A percentile compares a stretch with the other conserved stretches of the same genome.
These are phyloP conservation scores for Cyanodermella asteris DNA, from an alignment of 2,329 filamentous ascomycete genomes.

Conservation along the genomic window DNA sequence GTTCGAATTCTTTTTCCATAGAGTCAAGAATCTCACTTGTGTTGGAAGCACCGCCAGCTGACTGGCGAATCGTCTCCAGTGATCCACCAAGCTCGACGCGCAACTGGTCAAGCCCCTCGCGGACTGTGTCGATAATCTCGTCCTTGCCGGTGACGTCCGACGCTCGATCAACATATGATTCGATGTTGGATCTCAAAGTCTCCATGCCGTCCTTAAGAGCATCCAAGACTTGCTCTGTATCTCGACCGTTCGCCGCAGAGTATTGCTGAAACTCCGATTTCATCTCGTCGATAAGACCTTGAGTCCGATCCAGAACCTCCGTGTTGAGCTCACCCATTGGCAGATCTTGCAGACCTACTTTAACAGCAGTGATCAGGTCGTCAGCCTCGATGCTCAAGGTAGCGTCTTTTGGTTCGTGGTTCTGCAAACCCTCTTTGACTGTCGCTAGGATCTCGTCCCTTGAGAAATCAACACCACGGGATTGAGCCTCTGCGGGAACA, in stretches of 20 bases:
- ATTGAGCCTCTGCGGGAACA: constrained; percentile 23
- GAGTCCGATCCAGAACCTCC: constrained; percentile 36
- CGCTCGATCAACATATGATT: constrained; percentile 55
- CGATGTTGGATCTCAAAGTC: constrained; percentile 56
- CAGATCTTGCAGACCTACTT: constrained; percentile 31
- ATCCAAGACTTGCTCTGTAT: constrained; percentile 74
- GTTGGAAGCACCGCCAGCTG: constrained; percentile 22
- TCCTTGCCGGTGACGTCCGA: constrained; percentile 49
- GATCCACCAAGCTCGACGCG: constrained; percentile 34
- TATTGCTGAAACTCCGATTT: constrained; percentile 53
- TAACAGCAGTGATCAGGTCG: constrained; percentile 36
- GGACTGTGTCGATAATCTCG: constrained; percentile 51
- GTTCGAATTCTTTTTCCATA: constrained; percentile 63
- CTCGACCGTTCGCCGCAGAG: constrained; percentile 52
- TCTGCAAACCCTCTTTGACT: constrained; percentile 35
- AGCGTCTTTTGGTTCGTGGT: constrained; percentile 22
- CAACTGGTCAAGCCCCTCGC: constrained; percentile 38
- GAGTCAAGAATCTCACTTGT: constrained; percentile 49
- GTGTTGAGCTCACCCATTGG: constrained; percentile 32
- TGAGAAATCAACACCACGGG: constrained; percentile 23
- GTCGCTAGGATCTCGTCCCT: constrained; percentile 34
- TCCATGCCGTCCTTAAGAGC: constrained; percentile 76
- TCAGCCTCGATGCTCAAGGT: constrained; percentile 37
- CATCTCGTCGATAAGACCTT: constrained; percentile 37
- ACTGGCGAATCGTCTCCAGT: constrained; percentile 20